phyloP scores from a whole-genome alignment of 352 stramenopile genomes.

The Lagenidium giganteum region DNA sequence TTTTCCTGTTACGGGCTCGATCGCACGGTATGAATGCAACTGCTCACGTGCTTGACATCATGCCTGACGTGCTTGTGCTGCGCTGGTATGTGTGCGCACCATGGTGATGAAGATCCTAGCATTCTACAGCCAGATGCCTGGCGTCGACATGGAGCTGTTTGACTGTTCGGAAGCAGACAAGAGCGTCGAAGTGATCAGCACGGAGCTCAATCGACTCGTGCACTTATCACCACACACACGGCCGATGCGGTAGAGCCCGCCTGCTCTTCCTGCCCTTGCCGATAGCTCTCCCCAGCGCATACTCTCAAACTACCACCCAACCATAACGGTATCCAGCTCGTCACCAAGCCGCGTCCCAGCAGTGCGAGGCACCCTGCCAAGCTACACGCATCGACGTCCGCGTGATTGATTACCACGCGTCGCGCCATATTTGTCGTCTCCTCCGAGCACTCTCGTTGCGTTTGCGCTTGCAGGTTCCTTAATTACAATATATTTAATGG shows the following conservation, averaged over 20 bases:
- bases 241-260: slow-evolving; percentile 21
- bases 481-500: too few relatives aligned
- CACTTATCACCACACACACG: slow-evolving; percentile 38
- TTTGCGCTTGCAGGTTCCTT: too few relatives aligned
- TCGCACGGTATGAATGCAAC: slow-evolving; percentile 40
- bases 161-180: slow-evolving; percentile 79
- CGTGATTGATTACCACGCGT: too few relatives aligned
- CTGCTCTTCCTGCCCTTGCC: slow-evolving; percentile 1
- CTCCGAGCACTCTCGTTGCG: too few relatives aligned
- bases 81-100: neutral
- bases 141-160: slow-evolving; percentile 67
- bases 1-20: slow-evolving; percentile 81
- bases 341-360: too few relatives aligned
- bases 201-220: slow-evolving; percentile 68
- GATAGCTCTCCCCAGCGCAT: too few relatives aligned
- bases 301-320: too few relatives aligned
- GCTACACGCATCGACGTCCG: too few relatives aligned
- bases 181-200: slow-evolving; percentile 64
- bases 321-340: too few relatives aligned
- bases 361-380: too few relatives aligned
- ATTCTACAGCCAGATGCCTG: slow-evolving; percentile 82
- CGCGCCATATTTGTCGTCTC: too few relatives aligned
- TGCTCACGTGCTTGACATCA: neutral
- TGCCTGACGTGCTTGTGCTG: neutral
- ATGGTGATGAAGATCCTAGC: slow-evolving; percentile 58